phyloP scores from a whole-genome alignment of 2,329 filamentous ascomycete species.

The Fusarium subglutinans region DNA sequence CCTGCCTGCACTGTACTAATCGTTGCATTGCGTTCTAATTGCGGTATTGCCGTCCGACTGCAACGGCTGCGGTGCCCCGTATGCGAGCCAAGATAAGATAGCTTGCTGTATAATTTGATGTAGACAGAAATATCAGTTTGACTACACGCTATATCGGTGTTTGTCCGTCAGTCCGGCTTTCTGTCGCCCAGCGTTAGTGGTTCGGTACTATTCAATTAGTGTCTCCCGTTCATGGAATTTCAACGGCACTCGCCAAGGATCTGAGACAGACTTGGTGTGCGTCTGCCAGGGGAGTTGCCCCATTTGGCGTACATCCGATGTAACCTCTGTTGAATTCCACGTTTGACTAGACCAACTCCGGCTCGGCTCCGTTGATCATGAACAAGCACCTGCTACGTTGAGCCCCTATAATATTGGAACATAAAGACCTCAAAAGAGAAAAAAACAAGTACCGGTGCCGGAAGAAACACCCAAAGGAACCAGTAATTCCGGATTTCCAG shows the following conservation, averaged over 20 bases:
- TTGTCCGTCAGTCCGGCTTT: not conserved
- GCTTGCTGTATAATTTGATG: not conserved
- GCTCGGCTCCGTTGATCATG: not conserved
- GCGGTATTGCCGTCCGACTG: not conserved
- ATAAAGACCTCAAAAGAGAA: not conserved
- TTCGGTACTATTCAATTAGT: not conserved
- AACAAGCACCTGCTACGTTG: not conserved
- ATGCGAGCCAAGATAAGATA: not conserved
- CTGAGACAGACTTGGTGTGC: not conserved
- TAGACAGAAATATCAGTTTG: not conserved
- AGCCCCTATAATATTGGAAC: not conserved
- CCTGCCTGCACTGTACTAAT: not conserved
- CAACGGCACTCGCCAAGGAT: not conserved
- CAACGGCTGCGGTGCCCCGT: constrained; percentile 40
- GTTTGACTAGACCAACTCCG: not conserved
- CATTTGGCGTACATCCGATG: not conserved
- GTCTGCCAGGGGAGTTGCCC: not conserved
- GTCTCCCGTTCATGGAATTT: not conserved
- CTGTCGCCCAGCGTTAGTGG: not conserved
- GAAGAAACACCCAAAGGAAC: not conserved
- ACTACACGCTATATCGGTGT: rapidly evolving
- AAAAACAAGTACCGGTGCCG: not conserved
- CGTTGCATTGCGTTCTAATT: not conserved
- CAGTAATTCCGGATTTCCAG: not conserved
- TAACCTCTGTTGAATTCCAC: not conserved